Percentiles rank a stretch among this genome's conserved stretches.
Evolutionary conservation across 129 eudicot genomes (phyloP).

Genomic region (Deinandra increscens): DNA sequence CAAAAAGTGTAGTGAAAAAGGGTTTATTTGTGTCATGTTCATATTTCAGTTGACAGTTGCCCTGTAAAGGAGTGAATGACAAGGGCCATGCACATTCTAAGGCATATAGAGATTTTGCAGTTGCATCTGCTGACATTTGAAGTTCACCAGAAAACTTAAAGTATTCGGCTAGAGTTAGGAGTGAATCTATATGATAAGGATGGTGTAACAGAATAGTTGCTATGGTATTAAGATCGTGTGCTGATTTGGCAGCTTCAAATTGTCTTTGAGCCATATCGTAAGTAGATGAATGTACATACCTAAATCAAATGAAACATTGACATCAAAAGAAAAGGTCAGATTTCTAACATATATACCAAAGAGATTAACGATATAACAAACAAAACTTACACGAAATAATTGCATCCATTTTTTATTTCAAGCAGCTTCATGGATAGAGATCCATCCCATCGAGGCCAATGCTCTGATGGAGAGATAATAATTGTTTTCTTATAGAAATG

Average conservation of each 20-base stretch:
- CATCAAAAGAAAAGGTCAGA: background rate
- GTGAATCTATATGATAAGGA: slow-evolving; percentile 96
- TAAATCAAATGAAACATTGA: slow-evolving; percentile 26
- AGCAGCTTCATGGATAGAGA: slow-evolving; percentile 82
- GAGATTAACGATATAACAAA: background rate
- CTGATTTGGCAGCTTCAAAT: slow-evolving; percentile 83
- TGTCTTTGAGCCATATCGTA: slow-evolving; percentile 71
- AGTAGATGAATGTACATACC: slow-evolving; percentile 69
- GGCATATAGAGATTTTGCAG: slow-evolving; percentile 80
- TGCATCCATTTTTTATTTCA: slow-evolving; percentile 54
- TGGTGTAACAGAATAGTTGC: slow-evolving; percentile 62
- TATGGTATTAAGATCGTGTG: slow-evolving; percentile 78
- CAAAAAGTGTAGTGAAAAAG: slow-evolving; percentile 59
- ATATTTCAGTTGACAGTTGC: slow-evolving; percentile 59
- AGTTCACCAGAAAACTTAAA: slow-evolving; percentile 87
- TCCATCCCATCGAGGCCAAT: slow-evolving; percentile 99
- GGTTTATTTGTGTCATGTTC: slow-evolving; percentile 67
- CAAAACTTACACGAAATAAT: slow-evolving; percentile 55
- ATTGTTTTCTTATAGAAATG: slow-evolving; percentile 56
- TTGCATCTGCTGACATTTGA: slow-evolving; percentile 82
- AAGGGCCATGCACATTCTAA: slow-evolving; percentile 97
- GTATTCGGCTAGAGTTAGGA: slow-evolving; percentile 74
- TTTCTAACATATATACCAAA: background rate
- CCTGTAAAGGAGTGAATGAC: slow-evolving; percentile 63
- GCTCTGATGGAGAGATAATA: slow-evolving; percentile 70